Evolutionary conservation across 2,329 filamentous ascomycete species (phyloP).

Genomic region (Periconia sp.): DNA sequence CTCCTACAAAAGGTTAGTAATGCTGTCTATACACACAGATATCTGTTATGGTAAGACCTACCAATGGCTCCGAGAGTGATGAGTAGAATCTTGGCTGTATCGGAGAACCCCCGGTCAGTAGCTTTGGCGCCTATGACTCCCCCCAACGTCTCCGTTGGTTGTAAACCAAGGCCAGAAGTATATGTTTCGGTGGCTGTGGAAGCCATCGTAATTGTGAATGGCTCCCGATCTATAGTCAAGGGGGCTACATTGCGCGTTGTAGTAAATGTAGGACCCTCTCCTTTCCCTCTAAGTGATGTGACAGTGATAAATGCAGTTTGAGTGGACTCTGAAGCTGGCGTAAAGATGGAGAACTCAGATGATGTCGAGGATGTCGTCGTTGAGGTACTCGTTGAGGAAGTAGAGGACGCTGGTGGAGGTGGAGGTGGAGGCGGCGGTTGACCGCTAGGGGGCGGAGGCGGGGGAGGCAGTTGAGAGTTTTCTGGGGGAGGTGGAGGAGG

Average conservation of each 20-base stretch:
- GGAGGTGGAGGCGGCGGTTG: not conserved
- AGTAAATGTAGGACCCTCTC: not conserved
- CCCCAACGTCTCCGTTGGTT: not conserved
- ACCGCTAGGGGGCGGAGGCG: not conserved
- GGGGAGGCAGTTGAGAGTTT: not conserved
- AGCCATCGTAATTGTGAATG: not conserved
- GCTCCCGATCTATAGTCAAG: not conserved
- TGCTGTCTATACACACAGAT: not conserved
- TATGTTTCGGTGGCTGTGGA: not conserved
- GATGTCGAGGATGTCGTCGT: not conserved
- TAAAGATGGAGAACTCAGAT: not conserved
- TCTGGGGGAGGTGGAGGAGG: not conserved
- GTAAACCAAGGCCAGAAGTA: not conserved
- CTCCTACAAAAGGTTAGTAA: not conserved
- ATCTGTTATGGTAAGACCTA: not conserved
- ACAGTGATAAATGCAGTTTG: not conserved
- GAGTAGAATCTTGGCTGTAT: not conserved
- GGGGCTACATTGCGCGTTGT: not conserved
- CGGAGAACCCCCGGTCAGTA: not conserved
- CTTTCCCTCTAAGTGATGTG: not conserved
- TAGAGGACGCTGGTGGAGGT: not conserved
- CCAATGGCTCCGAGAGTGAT: not conserved
- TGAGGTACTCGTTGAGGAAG: not conserved
- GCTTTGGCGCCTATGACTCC: not conserved
- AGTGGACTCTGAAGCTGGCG: not conserved